Conservation (phyloP, 1,139 yeast species). For the Saccharomyces hybrid region DNA sequence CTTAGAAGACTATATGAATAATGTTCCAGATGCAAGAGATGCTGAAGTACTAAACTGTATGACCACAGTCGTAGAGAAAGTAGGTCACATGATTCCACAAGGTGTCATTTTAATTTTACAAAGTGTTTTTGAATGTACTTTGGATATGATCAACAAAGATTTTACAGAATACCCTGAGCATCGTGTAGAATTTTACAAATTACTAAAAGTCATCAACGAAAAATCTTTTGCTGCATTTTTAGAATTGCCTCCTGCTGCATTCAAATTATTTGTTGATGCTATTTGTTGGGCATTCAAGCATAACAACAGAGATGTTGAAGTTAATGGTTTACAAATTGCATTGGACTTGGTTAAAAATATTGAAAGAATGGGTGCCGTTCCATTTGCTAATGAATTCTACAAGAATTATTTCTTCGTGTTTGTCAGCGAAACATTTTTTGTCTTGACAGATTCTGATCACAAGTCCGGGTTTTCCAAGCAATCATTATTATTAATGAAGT, state of each 20-base stretch:
- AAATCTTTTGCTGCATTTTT: slow-evolving; percentile 80
- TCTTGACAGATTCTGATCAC: slow-evolving; percentile 93
- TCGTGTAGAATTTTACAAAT: slow-evolving; percentile 88
- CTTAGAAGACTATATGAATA: slow-evolving; percentile 77
- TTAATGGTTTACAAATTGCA: slow-evolving; percentile 75
- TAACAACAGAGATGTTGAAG: slow-evolving; percentile 91
- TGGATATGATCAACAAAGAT: slow-evolving; percentile 91
- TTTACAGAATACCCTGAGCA: slow-evolving; percentile 97
- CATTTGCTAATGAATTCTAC: slow-evolving; percentile 80
- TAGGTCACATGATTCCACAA: slow-evolving; percentile 83
- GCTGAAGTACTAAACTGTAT: slow-evolving; percentile 95
- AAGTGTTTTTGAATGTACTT: slow-evolving; percentile 87
- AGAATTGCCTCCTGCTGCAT: slow-evolving; percentile 85
- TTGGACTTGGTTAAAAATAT: slow-evolving; percentile 77
- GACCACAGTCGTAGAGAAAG: slow-evolving; percentile 80
- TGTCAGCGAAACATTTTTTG: slow-evolving; percentile 84
- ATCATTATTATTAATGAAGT: slow-evolving; percentile 72
- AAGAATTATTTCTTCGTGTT: slow-evolving; percentile 83
- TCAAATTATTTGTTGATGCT: slow-evolving; percentile 84
- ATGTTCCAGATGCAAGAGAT: slow-evolving; percentile 95
- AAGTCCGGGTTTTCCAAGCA: slow-evolving; percentile 92
- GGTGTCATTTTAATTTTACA: slow-evolving; percentile 83
- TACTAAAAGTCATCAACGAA: slow-evolving; percentile 76
- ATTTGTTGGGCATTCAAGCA: slow-evolving; percentile 98
- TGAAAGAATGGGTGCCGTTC: slow-evolving; percentile 66